Conservation (phyloP, 2,329 filamentous ascomycete genomes). For the Rutstroemia sp. region DNA sequence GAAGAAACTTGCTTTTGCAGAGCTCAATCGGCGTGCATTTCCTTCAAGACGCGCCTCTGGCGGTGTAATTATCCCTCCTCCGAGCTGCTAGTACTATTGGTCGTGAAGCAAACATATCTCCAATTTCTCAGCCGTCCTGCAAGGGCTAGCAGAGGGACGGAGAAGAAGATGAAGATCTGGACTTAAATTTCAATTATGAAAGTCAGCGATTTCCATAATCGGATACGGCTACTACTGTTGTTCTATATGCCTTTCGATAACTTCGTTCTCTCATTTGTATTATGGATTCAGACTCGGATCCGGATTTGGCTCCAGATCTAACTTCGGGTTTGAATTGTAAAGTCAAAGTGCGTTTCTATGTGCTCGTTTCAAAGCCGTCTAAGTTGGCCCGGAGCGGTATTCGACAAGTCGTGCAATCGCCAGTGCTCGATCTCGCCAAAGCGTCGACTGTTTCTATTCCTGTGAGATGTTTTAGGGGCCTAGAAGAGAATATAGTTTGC, state of each 20-base stretch:
- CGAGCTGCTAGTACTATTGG: not conserved
- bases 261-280: not conserved
- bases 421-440: constrained; percentile 13
- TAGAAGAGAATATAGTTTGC: constrained; percentile 18
- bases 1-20: not conserved
- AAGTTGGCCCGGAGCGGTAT: constrained; percentile 15
- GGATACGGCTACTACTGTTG: too few relatives aligned
- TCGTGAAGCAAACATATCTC: not conserved
- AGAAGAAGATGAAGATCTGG: too few relatives aligned
- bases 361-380: constrained; percentile 17
- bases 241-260: not conserved
- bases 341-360: constrained; percentile 17
- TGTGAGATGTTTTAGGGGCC: constrained; percentile 15
- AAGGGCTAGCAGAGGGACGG: too few relatives aligned
- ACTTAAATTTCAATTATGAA: too few relatives aligned
- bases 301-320: too few relatives aligned
- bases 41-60: not conserved
- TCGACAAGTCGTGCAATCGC: constrained; percentile 20
- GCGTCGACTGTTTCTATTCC: constrained; percentile 9
- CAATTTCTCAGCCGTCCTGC: not conserved
- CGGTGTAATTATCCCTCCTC: not conserved
- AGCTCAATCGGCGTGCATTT: not conserved
- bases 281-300: not conserved
- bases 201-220: too few relatives aligned
- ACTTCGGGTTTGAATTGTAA: constrained; percentile 9